A percentile compares a stretch with the other conserved stretches of the same genome.
These are phyloP conservation scores for Cutaneotrichosporon sp. DNA, from an alignment of 1,284 basidiomycete genomes.

Conservation along the genomic window DNA sequence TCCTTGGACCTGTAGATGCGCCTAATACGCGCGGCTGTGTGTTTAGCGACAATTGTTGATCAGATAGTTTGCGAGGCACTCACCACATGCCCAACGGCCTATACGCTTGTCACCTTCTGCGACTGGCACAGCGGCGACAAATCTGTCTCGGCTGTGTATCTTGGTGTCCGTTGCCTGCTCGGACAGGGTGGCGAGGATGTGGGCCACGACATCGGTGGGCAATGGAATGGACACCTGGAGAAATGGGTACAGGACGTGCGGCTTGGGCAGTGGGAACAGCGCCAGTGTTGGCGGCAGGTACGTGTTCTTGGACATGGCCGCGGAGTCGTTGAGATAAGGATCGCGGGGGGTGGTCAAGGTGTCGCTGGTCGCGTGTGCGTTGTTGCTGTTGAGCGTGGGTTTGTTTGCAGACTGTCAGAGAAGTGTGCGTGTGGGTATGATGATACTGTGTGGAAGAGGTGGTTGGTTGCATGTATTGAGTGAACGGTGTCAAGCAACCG, in stretches of 20 bases:
- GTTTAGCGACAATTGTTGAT: neutral
- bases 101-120: conserved; percentile 38
- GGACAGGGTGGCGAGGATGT: conserved; percentile 31
- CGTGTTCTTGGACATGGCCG: conserved; percentile 14
- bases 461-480: too few species aligned
- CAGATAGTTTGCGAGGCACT: conserved; percentile 9
- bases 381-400: too few species aligned
- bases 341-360: neutral
- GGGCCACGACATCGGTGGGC: conserved; percentile 25
- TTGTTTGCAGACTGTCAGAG: too few species aligned
- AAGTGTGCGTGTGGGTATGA: neutral
- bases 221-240: conserved; percentile 29
- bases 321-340: neutral
- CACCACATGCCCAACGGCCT: conserved; percentile 42
- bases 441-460: neutral
- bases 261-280: conserved; percentile 35
- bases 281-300: conserved; percentile 39
- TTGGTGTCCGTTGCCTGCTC: conserved; percentile 25
- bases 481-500: too few species aligned
- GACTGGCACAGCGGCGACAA: conserved; percentile 39
- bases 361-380: too few species aligned
- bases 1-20: conserved; percentile 28
- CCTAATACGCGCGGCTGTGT: conserved; percentile 36
- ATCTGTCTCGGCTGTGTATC: conserved; percentile 17
- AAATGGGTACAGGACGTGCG: conserved; percentile 38